phyloP scores from a whole-genome alignment of 768 basidiomycete genomes.

The Myochromella boudieri region DNA sequence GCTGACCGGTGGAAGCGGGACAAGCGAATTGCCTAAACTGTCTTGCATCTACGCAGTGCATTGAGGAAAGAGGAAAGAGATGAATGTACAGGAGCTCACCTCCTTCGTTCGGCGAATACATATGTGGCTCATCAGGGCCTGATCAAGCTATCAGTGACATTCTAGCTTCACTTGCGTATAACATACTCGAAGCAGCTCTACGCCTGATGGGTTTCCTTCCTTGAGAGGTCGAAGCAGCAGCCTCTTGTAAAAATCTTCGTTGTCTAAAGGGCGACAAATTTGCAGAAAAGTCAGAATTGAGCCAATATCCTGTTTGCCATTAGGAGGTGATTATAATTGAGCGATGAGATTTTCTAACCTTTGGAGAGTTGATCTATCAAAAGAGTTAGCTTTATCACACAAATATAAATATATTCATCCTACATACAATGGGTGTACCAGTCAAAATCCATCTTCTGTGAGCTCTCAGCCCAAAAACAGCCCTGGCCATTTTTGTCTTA shows the following conservation, averaged over 20 bases:
- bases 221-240: conserved; percentile 78
- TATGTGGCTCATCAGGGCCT: conserved; percentile 76
- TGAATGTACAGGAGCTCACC: conserved; percentile 29
- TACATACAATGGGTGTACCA: conserved; percentile 86
- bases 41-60: conserved; percentile 72
- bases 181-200: conserved; percentile 68
- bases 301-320: conserved; percentile 69
- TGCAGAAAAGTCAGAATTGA: conserved; percentile 81
- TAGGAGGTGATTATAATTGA: background rate
- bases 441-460: conserved; percentile 80
- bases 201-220: conserved; percentile 64
- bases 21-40: conserved; percentile 64
- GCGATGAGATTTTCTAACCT: conserved; percentile 34
- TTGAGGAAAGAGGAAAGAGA: background rate
- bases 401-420: background rate
- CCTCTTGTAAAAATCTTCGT: conserved; percentile 79
- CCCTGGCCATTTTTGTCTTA: conserved; percentile 79
- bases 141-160: conserved; percentile 6
- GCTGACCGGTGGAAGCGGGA: conserved; percentile 71
- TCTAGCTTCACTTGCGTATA: conserved; percentile 10
- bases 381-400: conserved; percentile 1
- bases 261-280: conserved; percentile 84
- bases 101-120: conserved; percentile 87
- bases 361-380: conserved; percentile 74
- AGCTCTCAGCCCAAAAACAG: conserved; percentile 60